A percentile compares a stretch with the other conserved stretches of the same genome.
phyloP scores from a whole-genome alignment of 1,139 yeast genomes.

The Debaryomyces coudertii region DNA sequence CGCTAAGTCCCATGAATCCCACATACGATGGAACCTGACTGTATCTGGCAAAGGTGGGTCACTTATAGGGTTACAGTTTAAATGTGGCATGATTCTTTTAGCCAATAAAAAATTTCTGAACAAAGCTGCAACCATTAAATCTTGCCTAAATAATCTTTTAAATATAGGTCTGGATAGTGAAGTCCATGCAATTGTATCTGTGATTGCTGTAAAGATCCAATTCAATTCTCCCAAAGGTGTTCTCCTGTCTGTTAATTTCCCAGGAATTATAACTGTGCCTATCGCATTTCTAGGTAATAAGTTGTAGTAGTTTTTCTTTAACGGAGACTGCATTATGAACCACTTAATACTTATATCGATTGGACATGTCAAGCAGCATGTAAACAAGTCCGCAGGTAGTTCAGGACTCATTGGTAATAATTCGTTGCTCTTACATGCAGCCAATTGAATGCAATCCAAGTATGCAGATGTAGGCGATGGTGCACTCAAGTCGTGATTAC shows the following conservation, averaged over 20 bases:
- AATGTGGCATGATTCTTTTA: constrained; percentile 89
- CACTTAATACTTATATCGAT: constrained; percentile 92
- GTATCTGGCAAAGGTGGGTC: constrained; percentile 91
- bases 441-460: constrained; percentile 88
- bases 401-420: constrained; percentile 91
- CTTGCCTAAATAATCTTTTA: constrained; percentile 90
- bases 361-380: constrained; percentile 94
- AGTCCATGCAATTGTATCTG: constrained; percentile 99
- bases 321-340: constrained; percentile 84
- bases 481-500: constrained; percentile 64
- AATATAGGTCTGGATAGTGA: constrained; percentile 85
- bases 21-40: constrained; percentile 83
- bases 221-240: constrained; percentile 95
- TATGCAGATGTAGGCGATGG: constrained; percentile 72
- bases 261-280: constrained; percentile 79
- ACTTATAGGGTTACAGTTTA: constrained; percentile 92
- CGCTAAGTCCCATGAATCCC: constrained; percentile 99
- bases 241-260: constrained; percentile 86
- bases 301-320: constrained; percentile 65
- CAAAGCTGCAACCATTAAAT: constrained; percentile 93
- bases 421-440: constrained; percentile 90
- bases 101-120: constrained; percentile 92
- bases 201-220: constrained; percentile 97
- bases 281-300: constrained; percentile 52
- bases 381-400: constrained; percentile 92